A percentile compares a stretch with the other conserved stretches of the same genome.
phyloP scores from a whole-genome alignment of 1,139 yeast species.

The Zhuliangozyma blackwelliae region DNA sequence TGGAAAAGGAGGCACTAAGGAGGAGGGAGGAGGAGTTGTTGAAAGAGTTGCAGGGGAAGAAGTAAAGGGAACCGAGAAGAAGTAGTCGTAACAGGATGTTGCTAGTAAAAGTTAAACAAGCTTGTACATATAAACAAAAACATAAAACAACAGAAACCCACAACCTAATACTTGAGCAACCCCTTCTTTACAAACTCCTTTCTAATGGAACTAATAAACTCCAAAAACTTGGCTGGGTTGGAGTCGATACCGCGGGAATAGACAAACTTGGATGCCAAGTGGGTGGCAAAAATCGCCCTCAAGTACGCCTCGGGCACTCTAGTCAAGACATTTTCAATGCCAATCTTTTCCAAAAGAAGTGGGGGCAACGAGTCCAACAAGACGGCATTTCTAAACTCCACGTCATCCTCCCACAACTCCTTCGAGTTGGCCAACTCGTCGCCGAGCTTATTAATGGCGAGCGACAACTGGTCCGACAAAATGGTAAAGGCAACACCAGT shows the following conservation, averaged over 20 bases:
- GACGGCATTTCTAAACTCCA: constrained; percentile 70
- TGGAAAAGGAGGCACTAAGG: not conserved
- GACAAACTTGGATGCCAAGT: constrained; percentile 83
- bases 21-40: too few species aligned
- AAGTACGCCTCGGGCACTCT: constrained; percentile 88
- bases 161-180: constrained; percentile 17
- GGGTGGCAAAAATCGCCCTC: constrained; percentile 87
- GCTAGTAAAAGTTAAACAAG: too few species aligned
- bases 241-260: constrained; percentile 81
- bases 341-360: constrained; percentile 64
- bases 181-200: constrained; percentile 33
- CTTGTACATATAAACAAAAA: not conserved
- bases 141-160: not conserved
- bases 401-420: constrained; percentile 83
- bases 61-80: too few species aligned
- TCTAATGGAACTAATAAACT: constrained; percentile 52
- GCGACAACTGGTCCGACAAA: constrained; percentile 79
- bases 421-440: constrained; percentile 83
- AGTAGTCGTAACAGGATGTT: too few species aligned
- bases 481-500: constrained; percentile 73
- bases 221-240: constrained; percentile 80
- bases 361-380: constrained; percentile 77
- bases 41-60: too few species aligned
- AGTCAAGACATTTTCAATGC: constrained; percentile 65
- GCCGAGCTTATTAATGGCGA: constrained; percentile 81